A percentile compares a stretch with the other conserved stretches of the same genome.
These are phyloP conservation scores for Kappamyces sp. DNA, from an alignment of 192 early-diverging fungal species.

Conservation along the genomic window DNA sequence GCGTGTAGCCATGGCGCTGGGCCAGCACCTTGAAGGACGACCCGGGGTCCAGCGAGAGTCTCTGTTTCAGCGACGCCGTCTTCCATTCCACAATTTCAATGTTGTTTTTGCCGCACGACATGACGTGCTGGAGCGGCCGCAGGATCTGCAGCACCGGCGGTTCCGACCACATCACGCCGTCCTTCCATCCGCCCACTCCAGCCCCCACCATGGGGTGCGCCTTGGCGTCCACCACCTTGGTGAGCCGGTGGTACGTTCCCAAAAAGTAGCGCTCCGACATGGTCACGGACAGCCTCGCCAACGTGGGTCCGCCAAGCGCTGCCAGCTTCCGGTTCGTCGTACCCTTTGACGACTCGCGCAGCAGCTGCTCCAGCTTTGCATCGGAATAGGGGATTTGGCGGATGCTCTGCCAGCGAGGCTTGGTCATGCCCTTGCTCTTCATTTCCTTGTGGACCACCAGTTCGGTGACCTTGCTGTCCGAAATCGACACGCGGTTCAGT, in stretches of 20 bases:
- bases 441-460: constrained; percentile 50
- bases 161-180: constrained; percentile 50
- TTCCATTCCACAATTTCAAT: constrained; percentile 51
- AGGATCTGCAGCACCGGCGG: constrained; percentile 36
- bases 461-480: constrained; percentile 46
- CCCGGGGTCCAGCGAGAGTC: constrained; percentile 26
- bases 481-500: constrained; percentile 49
- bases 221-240: constrained; percentile 40
- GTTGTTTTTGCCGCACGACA: constrained; percentile 33
- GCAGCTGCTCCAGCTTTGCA: constrained; percentile 34
- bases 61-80: constrained; percentile 34
- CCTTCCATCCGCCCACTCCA: constrained; percentile 52
- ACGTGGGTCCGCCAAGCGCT: constrained; percentile 32
- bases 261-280: constrained; percentile 44
- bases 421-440: constrained; percentile 20
- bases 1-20: constrained; percentile 18
- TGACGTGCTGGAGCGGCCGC: constrained; percentile 42
- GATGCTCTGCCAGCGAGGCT: constrained; percentile 51
- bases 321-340: constrained; percentile 55
- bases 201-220: constrained; percentile 49
- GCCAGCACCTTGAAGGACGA: constrained; percentile 25
- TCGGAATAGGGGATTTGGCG: constrained; percentile 56
- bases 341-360: constrained; percentile 18
- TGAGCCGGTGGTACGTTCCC: constrained; percentile 44
- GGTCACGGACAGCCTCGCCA: constrained; percentile 6